phyloP scores from a whole-genome alignment of 1,284 basidiomycete species.

The Ustilago bromivora region DNA sequence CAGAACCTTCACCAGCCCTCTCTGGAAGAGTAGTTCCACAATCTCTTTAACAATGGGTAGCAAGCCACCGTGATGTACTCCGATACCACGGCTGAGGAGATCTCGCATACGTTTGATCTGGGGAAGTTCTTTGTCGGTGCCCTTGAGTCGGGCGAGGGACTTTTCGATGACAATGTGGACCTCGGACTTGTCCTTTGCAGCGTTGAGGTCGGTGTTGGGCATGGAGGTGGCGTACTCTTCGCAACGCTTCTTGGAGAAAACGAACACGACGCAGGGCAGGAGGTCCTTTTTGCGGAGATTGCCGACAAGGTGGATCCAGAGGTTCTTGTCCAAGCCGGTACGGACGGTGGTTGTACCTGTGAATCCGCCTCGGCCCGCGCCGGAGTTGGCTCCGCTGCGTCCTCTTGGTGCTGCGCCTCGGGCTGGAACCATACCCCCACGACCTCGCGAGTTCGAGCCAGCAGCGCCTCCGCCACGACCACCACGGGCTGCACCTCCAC shows the following conservation, averaged over 20 bases:
- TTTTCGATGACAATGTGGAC: slow-evolving; percentile 94
- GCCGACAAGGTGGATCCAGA: slow-evolving; percentile 92
- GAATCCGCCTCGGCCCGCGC: slow-evolving; percentile 72
- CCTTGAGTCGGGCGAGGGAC: slow-evolving; percentile 86
- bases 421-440: slow-evolving; percentile 48
- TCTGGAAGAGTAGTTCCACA: slow-evolving; percentile 94
- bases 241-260: slow-evolving; percentile 95
- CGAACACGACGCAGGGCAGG: slow-evolving; percentile 95
- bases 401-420: slow-evolving; percentile 70
- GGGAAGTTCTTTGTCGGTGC: slow-evolving; percentile 90
- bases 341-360: slow-evolving; percentile 32
- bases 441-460: slow-evolving; percentile 48
- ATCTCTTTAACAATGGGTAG: slow-evolving; percentile 94
- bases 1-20: slow-evolving; percentile 94
- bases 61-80: slow-evolving; percentile 96
- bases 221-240: slow-evolving; percentile 94
- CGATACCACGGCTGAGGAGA: slow-evolving; percentile 89
- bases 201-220: slow-evolving; percentile 88
- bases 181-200: slow-evolving; percentile 90
- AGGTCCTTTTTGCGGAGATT: slow-evolving; percentile 86
- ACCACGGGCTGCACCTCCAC: slow-evolving; percentile 74
- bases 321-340: slow-evolving; percentile 81
- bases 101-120: slow-evolving; percentile 94
- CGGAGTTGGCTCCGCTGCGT: slow-evolving; percentile 71
- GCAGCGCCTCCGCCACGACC: slow-evolving; percentile 69